Evolutionary conservation across 257 asterid genomes (phyloP).

Genomic region (Eustoma russellianum): DNA sequence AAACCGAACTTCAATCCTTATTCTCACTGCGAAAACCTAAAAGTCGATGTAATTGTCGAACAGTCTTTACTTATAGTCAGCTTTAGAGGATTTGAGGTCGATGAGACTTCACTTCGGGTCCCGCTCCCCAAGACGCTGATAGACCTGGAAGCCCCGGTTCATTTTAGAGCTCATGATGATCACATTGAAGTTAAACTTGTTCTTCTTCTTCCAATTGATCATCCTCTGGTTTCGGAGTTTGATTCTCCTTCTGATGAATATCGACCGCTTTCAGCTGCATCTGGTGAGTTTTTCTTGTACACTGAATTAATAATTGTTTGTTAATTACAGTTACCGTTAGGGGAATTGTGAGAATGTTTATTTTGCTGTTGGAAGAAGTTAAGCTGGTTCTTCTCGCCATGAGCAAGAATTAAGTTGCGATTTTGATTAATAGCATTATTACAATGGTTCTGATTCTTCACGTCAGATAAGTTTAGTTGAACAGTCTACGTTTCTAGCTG

Average conservation of each 20-base stretch:
- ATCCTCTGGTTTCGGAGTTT: slow-evolving; percentile 64
- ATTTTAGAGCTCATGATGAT: slow-evolving; percentile 47
- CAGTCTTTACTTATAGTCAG: slow-evolving; percentile 42
- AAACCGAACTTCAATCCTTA: slow-evolving; percentile 25
- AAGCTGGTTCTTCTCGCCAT: too few species aligned
- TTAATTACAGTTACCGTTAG: too few species aligned
- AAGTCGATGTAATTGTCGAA: slow-evolving; percentile 28
- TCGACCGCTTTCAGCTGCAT: slow-evolving; percentile 35
- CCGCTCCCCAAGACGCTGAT: slow-evolving; percentile 64
- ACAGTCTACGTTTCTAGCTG: too few species aligned
- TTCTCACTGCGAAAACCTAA: slow-evolving; percentile 35
- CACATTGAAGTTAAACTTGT: slow-evolving; percentile 70
- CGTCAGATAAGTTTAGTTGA: too few species aligned
- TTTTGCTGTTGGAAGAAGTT: too few species aligned
- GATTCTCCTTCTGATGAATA: slow-evolving; percentile 27
- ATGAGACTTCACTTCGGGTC: slow-evolving; percentile 27
- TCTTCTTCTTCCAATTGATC: slow-evolving; percentile 75
- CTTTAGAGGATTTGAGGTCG: slow-evolving; percentile 22
- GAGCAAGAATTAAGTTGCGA: too few species aligned
- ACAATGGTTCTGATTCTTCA: too few species aligned
- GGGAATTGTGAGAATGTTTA: too few species aligned
- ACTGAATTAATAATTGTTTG: too few species aligned
- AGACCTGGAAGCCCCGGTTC: slow-evolving; percentile 53
- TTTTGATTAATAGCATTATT: too few species aligned
- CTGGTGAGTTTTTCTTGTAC: slow-evolving; percentile 35